Evolutionary conservation across 1,284 basidiomycete genomes (phyloP).

Genomic region (Puccinia hordei): DNA sequence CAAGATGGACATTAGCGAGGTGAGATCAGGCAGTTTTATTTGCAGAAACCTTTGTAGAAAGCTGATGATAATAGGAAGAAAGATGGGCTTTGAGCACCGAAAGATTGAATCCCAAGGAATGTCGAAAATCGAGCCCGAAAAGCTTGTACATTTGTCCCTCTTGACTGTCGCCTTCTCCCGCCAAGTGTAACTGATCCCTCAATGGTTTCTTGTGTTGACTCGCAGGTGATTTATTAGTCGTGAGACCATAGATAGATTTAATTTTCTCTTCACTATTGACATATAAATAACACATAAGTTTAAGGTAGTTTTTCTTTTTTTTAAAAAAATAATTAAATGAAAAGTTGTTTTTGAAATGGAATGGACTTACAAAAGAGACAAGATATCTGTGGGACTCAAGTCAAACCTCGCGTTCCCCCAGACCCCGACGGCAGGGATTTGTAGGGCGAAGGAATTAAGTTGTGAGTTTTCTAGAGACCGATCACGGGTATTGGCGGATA

Average conservation of each 20-base stretch:
- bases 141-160: neutral
- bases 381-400: neutral
- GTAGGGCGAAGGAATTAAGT: conserved; percentile 18
- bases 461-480: neutral
- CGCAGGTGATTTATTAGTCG: neutral
- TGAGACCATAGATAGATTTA: neutral
- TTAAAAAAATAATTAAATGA: neutral
- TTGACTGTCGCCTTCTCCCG: neutral
- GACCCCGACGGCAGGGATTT: conserved; percentile 1
- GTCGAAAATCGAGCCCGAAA: conserved; percentile 14
- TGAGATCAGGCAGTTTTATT: too few species aligned
- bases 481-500: neutral
- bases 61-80: neutral
- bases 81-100: conserved; percentile 2
- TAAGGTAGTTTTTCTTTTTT: neutral
- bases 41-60: neutral
- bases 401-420: conserved; percentile 1
- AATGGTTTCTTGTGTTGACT: neutral
- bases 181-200: neutral
- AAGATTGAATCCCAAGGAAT: neutral
- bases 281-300: neutral
- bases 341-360: neutral
- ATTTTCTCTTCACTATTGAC: neutral
- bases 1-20: too few species aligned
- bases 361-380: conserved; percentile 16